A percentile compares a stretch with the other conserved stretches of the same genome.
phyloP scores from a whole-genome alignment of 2,329 filamentous ascomycete species.

The Didymosphaeria variabile region DNA sequence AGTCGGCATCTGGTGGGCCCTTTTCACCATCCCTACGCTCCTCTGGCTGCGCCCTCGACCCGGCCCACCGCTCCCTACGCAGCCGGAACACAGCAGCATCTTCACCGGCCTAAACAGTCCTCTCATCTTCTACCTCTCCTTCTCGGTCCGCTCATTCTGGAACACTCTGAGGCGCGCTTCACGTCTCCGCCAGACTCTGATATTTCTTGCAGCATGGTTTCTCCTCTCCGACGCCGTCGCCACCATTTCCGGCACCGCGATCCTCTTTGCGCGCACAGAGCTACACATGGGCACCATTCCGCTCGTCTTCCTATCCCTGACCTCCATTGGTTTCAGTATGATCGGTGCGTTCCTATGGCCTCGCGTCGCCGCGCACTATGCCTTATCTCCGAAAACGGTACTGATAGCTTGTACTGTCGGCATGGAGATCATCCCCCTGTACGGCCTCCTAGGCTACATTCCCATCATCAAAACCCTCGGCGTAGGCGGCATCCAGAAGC shows the following conservation, averaged over 20 bases:
- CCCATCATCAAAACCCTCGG: constrained; percentile 77
- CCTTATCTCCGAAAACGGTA: constrained; percentile 78
- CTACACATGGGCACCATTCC: constrained; percentile 87
- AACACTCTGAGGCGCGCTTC: constrained; percentile 77
- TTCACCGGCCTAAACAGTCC: constrained; percentile 26
- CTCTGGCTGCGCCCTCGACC: constrained; percentile 85
- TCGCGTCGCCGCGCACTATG: constrained; percentile 72
- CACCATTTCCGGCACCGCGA: constrained; percentile 91
- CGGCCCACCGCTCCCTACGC: constrained; percentile 73
- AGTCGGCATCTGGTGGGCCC: constrained; percentile 87
- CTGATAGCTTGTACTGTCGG: constrained; percentile 84
- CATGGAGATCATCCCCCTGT: constrained; percentile 89
- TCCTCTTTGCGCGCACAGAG: constrained; percentile 91
- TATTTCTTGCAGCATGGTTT: constrained; percentile 88
- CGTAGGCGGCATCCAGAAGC: constrained; percentile 80
- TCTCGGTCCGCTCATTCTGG: constrained; percentile 84
- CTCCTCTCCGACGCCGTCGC: constrained; percentile 91
- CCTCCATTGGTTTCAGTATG: constrained; percentile 85
- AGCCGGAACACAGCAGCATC: constrained; percentile 25
- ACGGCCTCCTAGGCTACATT: constrained; percentile 84
- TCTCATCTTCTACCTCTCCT: constrained; percentile 74
- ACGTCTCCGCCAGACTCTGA: constrained; percentile 72
- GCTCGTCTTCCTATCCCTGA: constrained; percentile 87
- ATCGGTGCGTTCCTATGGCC: constrained; percentile 89
- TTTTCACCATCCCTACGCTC: constrained; percentile 84